Conservation (phyloP, 2,329 filamentous ascomycete genomes). For the Fusarium brachygibbosum region DNA sequence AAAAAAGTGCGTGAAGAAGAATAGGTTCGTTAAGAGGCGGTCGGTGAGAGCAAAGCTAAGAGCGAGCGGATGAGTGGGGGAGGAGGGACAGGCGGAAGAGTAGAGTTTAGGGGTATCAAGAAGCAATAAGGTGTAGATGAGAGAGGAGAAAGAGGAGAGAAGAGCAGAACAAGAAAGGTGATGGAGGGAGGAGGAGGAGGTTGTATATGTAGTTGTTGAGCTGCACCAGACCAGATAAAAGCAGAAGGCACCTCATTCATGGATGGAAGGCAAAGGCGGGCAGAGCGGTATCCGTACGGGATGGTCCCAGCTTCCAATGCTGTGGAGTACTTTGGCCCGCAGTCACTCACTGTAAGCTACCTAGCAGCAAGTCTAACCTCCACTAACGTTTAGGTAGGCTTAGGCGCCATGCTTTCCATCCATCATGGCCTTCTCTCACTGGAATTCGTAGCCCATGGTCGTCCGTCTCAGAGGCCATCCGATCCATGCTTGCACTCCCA, state of each 20-base stretch:
- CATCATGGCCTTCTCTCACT: constrained; percentile 1
- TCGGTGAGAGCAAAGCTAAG: constrained; percentile 39
- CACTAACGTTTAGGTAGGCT: constrained; percentile 19
- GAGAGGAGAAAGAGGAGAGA: constrained; percentile 44
- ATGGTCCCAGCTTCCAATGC: constrained; percentile 36
- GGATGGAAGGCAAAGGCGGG: constrained; percentile 19
- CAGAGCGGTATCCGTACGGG: constrained; percentile 38
- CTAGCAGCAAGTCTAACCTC: constrained; percentile 11
- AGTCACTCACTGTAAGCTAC: constrained; percentile 29
- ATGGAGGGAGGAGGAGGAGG: constrained; percentile 39
- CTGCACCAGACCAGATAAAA: constrained; percentile 10
- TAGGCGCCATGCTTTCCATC: constrained; percentile 1
- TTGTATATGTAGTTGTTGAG: constrained; percentile 48
- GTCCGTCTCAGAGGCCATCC: constrained; percentile 25
- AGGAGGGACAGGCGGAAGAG: constrained; percentile 31
- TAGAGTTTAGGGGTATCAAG: constrained; percentile 48
- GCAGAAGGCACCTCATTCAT: constrained; percentile 12
- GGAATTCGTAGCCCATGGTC: constrained; percentile 15
- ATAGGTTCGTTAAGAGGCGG: constrained; percentile 36
- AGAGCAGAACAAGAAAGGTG: constrained; percentile 39
- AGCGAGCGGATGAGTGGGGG: constrained; percentile 39
- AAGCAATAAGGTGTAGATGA: constrained; percentile 47
- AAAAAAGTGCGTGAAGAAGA: constrained; percentile 26
- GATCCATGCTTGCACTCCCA: constrained; percentile 23
- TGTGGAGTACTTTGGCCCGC: constrained; percentile 33